A percentile compares a stretch with the other conserved stretches of the same genome.
phyloP scores from a whole-genome alignment of 228 moss, liverwort and hornwort species.

The Sphagnum magellanicum region DNA sequence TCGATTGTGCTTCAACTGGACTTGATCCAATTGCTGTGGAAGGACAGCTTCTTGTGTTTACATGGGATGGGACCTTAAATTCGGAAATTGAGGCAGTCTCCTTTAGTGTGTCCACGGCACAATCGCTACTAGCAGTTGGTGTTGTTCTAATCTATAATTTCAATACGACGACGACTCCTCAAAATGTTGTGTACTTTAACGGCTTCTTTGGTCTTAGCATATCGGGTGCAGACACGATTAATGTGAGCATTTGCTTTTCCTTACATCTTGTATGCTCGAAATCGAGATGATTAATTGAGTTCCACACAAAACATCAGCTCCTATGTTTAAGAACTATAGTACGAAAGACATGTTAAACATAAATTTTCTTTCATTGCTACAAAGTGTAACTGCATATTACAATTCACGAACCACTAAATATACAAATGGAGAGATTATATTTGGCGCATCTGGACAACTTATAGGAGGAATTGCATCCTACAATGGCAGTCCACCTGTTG shows the following conservation, averaged over 20 bases:
- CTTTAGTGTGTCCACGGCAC: neutral
- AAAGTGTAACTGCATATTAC: constrained; percentile 30
- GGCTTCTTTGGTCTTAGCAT: neutral
- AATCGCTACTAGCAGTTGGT: constrained; percentile 24
- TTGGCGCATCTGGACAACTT: constrained; percentile 26
- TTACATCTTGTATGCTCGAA: neutral
- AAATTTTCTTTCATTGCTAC: neutral
- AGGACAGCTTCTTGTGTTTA: constrained; percentile 36
- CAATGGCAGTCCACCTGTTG: constrained; percentile 16
- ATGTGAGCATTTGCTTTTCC: neutral
- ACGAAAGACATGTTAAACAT: neutral
- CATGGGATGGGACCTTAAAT: constrained; percentile 12
- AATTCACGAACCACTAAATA: constrained; percentile 11
- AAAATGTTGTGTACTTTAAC: neutral
- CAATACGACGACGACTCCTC: neutral
- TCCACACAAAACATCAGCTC: neutral
- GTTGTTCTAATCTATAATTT: constrained; percentile 14
- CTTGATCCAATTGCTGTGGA: constrained; percentile 6
- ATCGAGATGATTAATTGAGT: neutral
- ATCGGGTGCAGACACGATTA: neutral
- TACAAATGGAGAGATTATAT: neutral
- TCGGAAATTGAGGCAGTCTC: neutral
- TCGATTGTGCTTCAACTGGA: constrained; percentile 20
- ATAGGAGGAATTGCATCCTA: constrained; percentile 28
- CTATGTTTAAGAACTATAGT: neutral